Evolutionary conservation across 169 alveolate genomes (phyloP).

Genomic region (Eimeria acervulina): DNA sequence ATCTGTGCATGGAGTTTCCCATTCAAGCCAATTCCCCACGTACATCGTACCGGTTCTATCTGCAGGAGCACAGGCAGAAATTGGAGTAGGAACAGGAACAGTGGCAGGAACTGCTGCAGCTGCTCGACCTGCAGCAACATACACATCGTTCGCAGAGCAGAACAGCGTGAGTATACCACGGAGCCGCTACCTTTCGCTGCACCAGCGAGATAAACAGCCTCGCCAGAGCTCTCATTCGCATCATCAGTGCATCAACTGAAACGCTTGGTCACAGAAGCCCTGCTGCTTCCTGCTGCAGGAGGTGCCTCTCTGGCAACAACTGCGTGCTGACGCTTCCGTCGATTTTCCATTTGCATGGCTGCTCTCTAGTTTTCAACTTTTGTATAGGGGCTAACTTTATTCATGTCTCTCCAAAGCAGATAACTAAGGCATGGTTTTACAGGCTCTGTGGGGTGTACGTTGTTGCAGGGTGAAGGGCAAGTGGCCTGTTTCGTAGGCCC

Average conservation of each 20-base stretch:
- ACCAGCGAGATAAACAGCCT: not conserved
- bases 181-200: not conserved
- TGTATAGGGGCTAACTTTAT: too few species aligned
- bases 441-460: not conserved
- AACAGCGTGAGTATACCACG: not conserved
- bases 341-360: not conserved
- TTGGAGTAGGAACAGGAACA: not conserved
- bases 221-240: not conserved
- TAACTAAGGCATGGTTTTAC: not conserved
- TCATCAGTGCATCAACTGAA: not conserved
- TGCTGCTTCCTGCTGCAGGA: not conserved
- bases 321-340: not conserved
- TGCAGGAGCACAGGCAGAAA: not conserved
- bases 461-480: constrained; percentile 62
- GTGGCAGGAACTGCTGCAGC: not conserved
- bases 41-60: constrained; percentile 8
- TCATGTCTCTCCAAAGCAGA: not conserved
- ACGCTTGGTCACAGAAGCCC: not conserved
- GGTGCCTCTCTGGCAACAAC: not conserved
- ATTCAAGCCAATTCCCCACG: not conserved
- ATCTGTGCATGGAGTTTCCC: not conserved
- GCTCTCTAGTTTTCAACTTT: not conserved
- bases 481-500: not conserved
- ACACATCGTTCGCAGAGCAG: constrained; percentile 27
- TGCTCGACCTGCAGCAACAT: constrained; percentile 8